Evolutionary conservation across 805 yeast genomes (phyloP), one percentile per base, ranked within the genome.

Genomic region (Saccharomycopsis sp.): DNA sequence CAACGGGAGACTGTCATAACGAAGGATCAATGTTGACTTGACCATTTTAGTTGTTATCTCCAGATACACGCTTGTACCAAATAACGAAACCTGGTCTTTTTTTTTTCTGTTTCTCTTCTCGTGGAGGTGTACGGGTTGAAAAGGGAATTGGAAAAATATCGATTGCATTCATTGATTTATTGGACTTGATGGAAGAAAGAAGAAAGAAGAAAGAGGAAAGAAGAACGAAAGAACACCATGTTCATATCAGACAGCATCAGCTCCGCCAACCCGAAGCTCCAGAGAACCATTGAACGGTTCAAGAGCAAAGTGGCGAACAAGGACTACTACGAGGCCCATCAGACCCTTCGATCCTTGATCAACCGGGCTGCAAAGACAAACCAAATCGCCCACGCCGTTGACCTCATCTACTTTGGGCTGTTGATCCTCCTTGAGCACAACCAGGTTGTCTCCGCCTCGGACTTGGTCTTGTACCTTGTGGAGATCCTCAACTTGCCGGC

Each of bases 291-390:
- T 34, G 74, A 68, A 17, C 64, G 92, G 50, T 81, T 80, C 62
- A 73, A 77, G 53, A 69, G 53, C 19, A 78, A 82, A 52, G 80
- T 89, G 48, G 73, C 70, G 38, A 70, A 70, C 37, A 85, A 84
- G 2, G 82, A 87, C 41, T 86, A 70, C 62, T 89, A 89, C 57
- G 98, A 92, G 57, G 97, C 97, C 0, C 96, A 89, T 58, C 97
- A 92, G 60, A 88, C 95, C 0, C 69, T 92, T 38, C 68, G 96
- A 54, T 86, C 97, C 4, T 82, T 89, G 40, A 83, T 84, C 31
- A 87, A 87, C 50, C 69, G 98, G 55, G 81, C 83, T 54, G 80
- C 82, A 32, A 75, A 83, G 48, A 56, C 77, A 18, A 75, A 75
- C 46, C 75, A 80, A 45, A 84, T 71, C 56, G 63, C 61, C 2